A percentile compares a stretch with the other conserved stretches of the same genome.
These are phyloP conservation scores for Elaphomyces granulatus DNA, from an alignment of 495 filamentous ascomycete genomes.

Conservation along the genomic window DNA sequence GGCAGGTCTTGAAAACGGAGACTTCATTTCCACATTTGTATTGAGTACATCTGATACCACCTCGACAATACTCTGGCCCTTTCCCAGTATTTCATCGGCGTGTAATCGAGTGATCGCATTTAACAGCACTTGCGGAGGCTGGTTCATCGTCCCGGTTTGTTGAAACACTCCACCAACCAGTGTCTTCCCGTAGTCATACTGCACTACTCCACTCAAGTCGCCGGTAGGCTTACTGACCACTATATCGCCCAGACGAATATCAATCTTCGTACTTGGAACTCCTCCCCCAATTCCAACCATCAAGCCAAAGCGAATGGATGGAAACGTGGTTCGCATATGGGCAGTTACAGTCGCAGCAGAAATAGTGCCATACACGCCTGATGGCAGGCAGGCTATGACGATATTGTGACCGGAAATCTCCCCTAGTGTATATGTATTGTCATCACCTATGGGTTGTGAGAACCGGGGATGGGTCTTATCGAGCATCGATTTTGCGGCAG, in stretches of 20 bases:
- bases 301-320: slow-evolving; percentile 8
- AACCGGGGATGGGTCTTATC: slow-evolving; percentile 13
- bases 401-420: slow-evolving; percentile 19
- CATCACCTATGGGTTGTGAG: slow-evolving; percentile 5
- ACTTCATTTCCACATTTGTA: too few relatives aligned
- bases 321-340: slow-evolving; percentile 14
- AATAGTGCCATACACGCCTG: slow-evolving; percentile 12
- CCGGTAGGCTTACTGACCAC: slow-evolving; percentile 19
- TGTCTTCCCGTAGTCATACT: slow-evolving; percentile 17
- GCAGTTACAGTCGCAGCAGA: slow-evolving; percentile 11
- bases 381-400: slow-evolving; percentile 18
- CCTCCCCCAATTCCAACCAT: slow-evolving; percentile 21
- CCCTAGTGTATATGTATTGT: slow-evolving; percentile 19
- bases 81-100: slow-evolving; percentile 4
- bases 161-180: slow-evolving; percentile 10
- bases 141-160: slow-evolving; percentile 15
- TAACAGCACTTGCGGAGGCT: slow-evolving; percentile 10
- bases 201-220: slow-evolving; percentile 8
- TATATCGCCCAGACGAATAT: slow-evolving; percentile 21
- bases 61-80: slow-evolving; percentile 3
- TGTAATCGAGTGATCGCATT: slow-evolving; percentile 13
- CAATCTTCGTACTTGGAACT: slow-evolving; percentile 13
- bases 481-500: slow-evolving; percentile 16
- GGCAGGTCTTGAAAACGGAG: too few relatives aligned
- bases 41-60: slow-evolving; percentile 4